Percentiles rank a stretch among this genome's conserved stretches.
Conservation (phyloP, 495 filamentous ascomycete species). For the Podospora anserina region DNA sequence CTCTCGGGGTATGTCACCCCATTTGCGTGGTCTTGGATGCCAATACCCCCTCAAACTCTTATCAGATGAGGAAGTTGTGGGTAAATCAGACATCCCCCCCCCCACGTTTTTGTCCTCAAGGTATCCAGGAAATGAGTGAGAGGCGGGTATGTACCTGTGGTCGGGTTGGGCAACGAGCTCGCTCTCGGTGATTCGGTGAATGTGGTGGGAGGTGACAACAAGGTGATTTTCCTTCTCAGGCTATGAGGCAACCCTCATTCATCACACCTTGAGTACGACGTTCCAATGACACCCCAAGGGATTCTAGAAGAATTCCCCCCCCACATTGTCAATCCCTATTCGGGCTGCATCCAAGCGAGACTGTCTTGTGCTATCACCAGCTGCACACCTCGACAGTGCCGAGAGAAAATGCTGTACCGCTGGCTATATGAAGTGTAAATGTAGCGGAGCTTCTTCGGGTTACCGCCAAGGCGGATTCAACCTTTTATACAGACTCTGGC, state of each 20-base stretch:
- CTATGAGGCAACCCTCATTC: slow-evolving; percentile 4
- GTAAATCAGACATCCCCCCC: background rate
- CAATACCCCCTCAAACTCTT: background rate
- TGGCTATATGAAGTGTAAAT: background rate
- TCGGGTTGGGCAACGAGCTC: background rate
- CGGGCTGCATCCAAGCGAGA: slow-evolving; percentile 4
- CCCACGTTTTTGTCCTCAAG: background rate
- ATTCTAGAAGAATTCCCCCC: slow-evolving; percentile 1
- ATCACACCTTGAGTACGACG: background rate
- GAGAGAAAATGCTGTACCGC: slow-evolving; percentile 10
- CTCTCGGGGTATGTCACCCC: background rate
- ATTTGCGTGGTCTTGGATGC: background rate
- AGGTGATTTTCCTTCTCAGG: slow-evolving; percentile 7
- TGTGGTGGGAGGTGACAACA: background rate
- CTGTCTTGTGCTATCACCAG: background rate
- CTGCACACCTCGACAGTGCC: slow-evolving; percentile 19
- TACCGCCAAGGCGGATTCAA: slow-evolving; percentile 29
- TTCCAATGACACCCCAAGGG: background rate
- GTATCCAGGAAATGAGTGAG: background rate
- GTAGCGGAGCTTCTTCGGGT: slow-evolving; percentile 10
- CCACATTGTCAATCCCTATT: background rate
- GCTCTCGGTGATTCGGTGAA: background rate
- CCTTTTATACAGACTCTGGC: background rate
- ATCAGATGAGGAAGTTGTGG: background rate
- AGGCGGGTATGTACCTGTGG: background rate